Base-by-base conservation (phyloP, 1,139 yeast species). In the Zygosaccharomyces pseudobailii region DNA sequence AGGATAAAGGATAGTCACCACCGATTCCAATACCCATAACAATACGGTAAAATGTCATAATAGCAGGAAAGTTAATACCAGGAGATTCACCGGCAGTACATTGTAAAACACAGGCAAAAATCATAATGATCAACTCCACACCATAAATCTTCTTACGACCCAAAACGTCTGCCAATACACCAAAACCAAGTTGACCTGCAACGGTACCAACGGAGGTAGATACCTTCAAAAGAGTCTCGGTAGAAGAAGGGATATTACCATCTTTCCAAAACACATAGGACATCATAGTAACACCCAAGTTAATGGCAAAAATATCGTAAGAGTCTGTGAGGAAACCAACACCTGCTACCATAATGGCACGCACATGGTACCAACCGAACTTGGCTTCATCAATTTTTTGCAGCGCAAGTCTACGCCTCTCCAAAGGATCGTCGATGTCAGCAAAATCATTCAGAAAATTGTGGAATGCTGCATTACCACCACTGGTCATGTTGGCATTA, bases 1-100 rank as follows among this genome's bases (percentile, higher is more conserved):
- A 92, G 37, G 97, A 89, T 71, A 92, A 80, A 61, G 98, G 98
- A 72, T 92, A 92, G 73, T 92, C 98, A 78, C 97, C 98, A 74
- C 98, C 98, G 63, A 92, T 94, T 82, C 98, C 98, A 61, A 92
- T 82, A 74, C 96, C 96, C 87, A 83, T 83, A 53, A 86, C 64
- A 55, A 87, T 81, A 79, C 95, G 83, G 70, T 80, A 81, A 58
- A 84, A 80, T n/a, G 82, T 71, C 55, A 87, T 74, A 47, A 85
- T 74, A 45, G 90, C 95, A 43, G 79, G 80, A 61, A 87, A 84
- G 66, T 75, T 76, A 54, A 87, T 70, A 53, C 84, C 90, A 28
- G 87, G 79, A 24, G 94, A 78, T 6, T 68, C 57, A 61, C 94
- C 95, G 47, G 84, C 57, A 52, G 78, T 70, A 76, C 84, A 86